Conservation (phyloP, 1,284 basidiomycete genomes). For the Kalmanozyma brasiliensis region DNA sequence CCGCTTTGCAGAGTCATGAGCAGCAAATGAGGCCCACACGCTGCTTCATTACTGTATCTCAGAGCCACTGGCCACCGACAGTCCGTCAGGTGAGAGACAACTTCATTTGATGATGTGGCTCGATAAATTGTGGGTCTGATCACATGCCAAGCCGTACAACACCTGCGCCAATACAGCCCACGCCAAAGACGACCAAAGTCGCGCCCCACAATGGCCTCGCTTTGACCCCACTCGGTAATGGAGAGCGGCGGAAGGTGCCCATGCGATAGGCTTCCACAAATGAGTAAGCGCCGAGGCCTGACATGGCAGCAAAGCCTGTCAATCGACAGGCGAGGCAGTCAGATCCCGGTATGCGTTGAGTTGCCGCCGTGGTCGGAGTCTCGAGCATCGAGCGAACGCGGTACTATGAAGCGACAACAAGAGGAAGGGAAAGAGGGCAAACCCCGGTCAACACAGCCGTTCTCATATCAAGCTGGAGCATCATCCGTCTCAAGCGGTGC, state of each 20-base stretch:
- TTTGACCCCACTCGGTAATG: conserved; percentile 26
- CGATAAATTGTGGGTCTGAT: background rate
- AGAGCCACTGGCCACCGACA: too few relatives aligned
- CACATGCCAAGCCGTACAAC: conserved; percentile 43
- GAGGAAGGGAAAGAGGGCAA: conserved; percentile 1
- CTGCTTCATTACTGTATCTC: too few relatives aligned
- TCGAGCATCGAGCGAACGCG: conserved; percentile 37
- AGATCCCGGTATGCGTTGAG: conserved; percentile 24
- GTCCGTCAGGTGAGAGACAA: background rate
- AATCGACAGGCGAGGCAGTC: conserved; percentile 60
- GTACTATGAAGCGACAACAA: conserved; percentile 13
- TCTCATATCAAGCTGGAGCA: conserved; percentile 3
- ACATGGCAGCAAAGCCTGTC: conserved; percentile 61
- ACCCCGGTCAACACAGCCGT: conserved; percentile 30
- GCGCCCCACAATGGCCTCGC: conserved; percentile 49
- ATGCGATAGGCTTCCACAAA: conserved; percentile 59
- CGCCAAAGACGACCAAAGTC: conserved; percentile 43
- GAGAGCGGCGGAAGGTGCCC: conserved; percentile 44
- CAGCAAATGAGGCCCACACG: too few relatives aligned
- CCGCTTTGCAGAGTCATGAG: too few relatives aligned
- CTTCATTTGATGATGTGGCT: conserved; percentile 15
- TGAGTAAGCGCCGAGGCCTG: conserved; percentile 53
- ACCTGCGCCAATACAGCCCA: conserved; percentile 44
- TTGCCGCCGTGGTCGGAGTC: conserved; percentile 2
- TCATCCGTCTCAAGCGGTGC: background rate